Evolutionary conservation across 108 stramenopile species (phyloP).

Genomic region (Cyclostephanos invisitatus): DNA sequence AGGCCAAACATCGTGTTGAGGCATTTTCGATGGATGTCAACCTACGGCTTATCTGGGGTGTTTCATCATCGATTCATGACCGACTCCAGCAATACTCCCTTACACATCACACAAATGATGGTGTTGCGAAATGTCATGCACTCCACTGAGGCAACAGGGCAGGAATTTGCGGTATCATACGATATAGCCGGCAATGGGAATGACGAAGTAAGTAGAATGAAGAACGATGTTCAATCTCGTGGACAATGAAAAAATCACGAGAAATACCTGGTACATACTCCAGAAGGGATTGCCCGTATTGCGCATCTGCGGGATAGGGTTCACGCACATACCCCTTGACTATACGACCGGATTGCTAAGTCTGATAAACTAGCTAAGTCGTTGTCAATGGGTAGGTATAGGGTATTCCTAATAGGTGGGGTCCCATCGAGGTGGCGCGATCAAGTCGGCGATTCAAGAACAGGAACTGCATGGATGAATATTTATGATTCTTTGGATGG

Average conservation of each 20-base stretch:
- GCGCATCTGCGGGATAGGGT: conserved; percentile 40
- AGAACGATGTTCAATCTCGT: conserved; percentile 47
- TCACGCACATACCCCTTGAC: conserved; percentile 16
- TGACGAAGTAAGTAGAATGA: conserved; percentile 30
- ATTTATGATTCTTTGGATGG: conserved; percentile 43
- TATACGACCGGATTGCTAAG: conserved; percentile 18
- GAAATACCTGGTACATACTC: conserved; percentile 39
- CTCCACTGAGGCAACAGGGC: conserved; percentile 26
- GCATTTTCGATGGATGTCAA: conserved; percentile 55
- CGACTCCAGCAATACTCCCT: conserved; percentile 29
- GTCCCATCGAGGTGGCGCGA: conserved; percentile 22
- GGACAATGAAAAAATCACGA: conserved; percentile 42
- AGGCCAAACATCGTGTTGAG: conserved; percentile 39
- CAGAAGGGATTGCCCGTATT: conserved; percentile 45
- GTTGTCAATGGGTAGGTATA: conserved; percentile 30
- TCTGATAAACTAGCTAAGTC: conserved; percentile 14
- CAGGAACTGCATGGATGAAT: conserved; percentile 11
- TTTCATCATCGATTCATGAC: conserved; percentile 46
- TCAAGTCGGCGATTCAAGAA: conserved; percentile 15
- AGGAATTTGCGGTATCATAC: conserved; percentile 52
- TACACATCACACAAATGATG: not conserved
- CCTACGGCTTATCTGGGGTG: conserved; percentile 48
- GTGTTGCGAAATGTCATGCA: conserved; percentile 19
- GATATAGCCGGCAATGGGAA: conserved; percentile 41
- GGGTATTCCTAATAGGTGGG: conserved; percentile 47